A percentile compares a stretch with the other conserved stretches of the same genome.
phyloP scores from a whole-genome alignment of 208 protist species.

The Wallacemonas sp. region DNA sequence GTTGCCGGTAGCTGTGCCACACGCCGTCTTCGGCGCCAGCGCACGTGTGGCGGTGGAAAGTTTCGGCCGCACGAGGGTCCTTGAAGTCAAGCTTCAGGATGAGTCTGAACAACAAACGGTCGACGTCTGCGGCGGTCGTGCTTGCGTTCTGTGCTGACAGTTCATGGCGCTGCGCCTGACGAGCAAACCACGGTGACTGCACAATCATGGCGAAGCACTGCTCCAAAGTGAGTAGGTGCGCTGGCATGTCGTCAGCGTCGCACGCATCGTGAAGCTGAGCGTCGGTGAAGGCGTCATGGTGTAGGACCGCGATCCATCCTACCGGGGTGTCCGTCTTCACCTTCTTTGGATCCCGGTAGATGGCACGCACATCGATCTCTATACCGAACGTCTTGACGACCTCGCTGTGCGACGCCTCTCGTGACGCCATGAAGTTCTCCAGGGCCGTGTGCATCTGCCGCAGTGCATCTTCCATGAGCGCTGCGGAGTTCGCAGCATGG shows the following conservation, averaged over 20 bases:
- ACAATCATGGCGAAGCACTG: constrained; percentile 10
- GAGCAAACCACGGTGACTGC: constrained; percentile 14
- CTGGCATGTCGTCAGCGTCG: background rate
- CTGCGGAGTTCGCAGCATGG: constrained; percentile 33
- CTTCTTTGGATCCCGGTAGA: background rate
- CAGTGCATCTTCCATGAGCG: constrained; percentile 4
- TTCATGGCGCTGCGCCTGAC: background rate
- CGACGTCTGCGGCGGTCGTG: background rate
- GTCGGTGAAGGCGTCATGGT: constrained; percentile 24
- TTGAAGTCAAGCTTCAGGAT: constrained; percentile 56
- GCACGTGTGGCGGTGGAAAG: constrained; percentile 4
- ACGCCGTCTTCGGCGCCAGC: background rate
- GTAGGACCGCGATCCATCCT: constrained; percentile 19
- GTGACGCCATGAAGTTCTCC: background rate
- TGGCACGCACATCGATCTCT: constrained; percentile 34
- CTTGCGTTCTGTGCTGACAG: background rate
- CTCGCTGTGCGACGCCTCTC: background rate
- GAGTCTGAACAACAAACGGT: constrained; percentile 1
- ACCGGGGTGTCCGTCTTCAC: background rate
- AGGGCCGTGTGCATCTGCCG: background rate
- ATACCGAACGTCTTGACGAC: constrained; percentile 24
- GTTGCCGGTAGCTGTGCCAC: background rate
- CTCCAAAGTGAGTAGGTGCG: background rate
- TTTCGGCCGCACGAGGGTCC: constrained; percentile 25
- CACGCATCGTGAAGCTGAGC: background rate